Evolutionary conservation across 1,284 basidiomycete species (phyloP).

Genomic region (Ganoderma lingzhi): DNA sequence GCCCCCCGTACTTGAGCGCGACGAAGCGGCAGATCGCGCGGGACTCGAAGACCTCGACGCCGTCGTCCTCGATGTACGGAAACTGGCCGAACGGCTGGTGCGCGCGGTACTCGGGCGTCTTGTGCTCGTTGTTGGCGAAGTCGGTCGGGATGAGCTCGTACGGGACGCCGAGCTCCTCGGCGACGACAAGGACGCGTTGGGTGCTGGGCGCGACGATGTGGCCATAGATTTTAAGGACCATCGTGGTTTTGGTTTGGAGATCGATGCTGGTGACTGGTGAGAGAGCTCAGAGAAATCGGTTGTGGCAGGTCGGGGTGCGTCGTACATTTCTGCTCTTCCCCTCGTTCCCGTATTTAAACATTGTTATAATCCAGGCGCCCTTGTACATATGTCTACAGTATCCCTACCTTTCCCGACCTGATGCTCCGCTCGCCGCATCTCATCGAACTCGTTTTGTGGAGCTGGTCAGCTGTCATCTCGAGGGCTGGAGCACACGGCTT

Average conservation of each 20-base stretch:
- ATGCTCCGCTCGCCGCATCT: no score
- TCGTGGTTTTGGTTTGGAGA: constrained; percentile 31
- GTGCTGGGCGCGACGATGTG: background rate
- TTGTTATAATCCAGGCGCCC: background rate
- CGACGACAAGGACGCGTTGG: constrained; percentile 35
- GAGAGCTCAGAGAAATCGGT: background rate
- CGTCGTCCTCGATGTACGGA: constrained; percentile 64
- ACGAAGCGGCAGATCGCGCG: constrained; percentile 62
- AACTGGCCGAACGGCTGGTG: constrained; percentile 75
- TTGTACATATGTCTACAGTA: no score
- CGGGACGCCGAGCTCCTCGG: constrained; percentile 60
- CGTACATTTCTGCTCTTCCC: background rate
- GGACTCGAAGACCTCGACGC: constrained; percentile 55
- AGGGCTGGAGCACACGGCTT: background rate
- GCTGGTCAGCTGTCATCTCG: no score
- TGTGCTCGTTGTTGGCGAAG: constrained; percentile 54
- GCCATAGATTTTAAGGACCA: constrained; percentile 60
- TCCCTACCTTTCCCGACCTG: no score
- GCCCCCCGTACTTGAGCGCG: constrained; percentile 49
- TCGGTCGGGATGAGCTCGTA: constrained; percentile 57
- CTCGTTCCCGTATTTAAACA: background rate
- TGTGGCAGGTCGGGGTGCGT: background rate
- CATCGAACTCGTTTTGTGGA: no score
- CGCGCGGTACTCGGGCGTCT: constrained; percentile 48
- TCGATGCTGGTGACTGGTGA: background rate